These are phyloP conservation scores for Myxozyma sirexii DNA, from an alignment of 805 yeast genomes.

Conservation along the genomic window DNA sequence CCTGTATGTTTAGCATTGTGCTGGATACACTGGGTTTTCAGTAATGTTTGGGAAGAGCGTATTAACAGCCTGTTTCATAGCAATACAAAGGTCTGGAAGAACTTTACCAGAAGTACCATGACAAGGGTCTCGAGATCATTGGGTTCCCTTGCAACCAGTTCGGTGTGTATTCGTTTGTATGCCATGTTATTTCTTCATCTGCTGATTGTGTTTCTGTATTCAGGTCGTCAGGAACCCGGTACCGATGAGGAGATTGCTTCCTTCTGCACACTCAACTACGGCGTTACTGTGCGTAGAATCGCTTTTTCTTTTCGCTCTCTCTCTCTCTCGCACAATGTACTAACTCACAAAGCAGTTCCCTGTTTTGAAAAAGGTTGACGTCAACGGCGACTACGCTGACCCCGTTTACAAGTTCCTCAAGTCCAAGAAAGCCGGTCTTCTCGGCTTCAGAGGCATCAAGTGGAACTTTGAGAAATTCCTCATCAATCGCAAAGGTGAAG, in stretches of 20 bases:
- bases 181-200: background rate
- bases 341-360: conserved; percentile 58
- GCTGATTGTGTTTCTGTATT: background rate
- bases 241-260: conserved; percentile 63
- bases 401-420: conserved; percentile 82
- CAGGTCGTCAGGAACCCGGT: conserved; percentile 69
- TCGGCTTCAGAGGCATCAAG: conserved; percentile 72
- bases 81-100: conserved; percentile 74
- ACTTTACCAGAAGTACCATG: conserved; percentile 65
- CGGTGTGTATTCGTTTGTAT: conserved; percentile 51
- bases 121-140: conserved; percentile 63
- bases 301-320: too few relatives aligned
- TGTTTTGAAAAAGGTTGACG: conserved; percentile 80
- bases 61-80: conserved; percentile 41
- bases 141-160: conserved; percentile 95
- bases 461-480: conserved; percentile 84
- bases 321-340: too few relatives aligned
- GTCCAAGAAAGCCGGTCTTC: conserved; percentile 54
- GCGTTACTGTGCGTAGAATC: conserved; percentile 56
- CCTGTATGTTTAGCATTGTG: conserved; percentile 25
- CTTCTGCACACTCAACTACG: conserved; percentile 79
- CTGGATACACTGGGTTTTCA: background rate
- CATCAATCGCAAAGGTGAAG: conserved; percentile 59
- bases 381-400: conserved; percentile 80
- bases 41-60: background rate